These are phyloP conservation scores for Liquidambar formosana DNA, from an alignment of 164 flowering plant genomes.

Conservation along the genomic window DNA sequence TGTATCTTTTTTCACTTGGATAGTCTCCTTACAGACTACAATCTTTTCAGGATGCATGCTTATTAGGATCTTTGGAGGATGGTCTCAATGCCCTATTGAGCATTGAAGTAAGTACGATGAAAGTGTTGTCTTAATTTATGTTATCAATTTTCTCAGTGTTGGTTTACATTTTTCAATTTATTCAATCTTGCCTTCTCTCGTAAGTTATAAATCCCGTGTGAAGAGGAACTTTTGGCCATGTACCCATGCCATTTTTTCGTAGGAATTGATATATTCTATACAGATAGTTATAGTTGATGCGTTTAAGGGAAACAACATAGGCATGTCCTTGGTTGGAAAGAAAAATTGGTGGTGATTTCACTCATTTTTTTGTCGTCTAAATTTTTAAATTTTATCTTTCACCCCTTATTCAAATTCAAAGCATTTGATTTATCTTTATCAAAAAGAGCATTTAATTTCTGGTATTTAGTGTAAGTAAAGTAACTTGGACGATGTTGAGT, in stretches of 20 bases:
- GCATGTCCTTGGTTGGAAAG: background rate
- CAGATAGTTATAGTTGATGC: background rate
- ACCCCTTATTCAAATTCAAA: too few relatives aligned
- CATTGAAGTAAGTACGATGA: constrained; percentile 72
- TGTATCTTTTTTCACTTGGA: background rate
- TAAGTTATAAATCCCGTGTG: background rate
- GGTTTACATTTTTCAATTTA: background rate
- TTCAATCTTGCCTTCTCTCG: too few relatives aligned
- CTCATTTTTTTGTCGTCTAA: too few relatives aligned
- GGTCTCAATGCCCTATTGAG: constrained; percentile 86
- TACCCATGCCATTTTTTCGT: background rate
- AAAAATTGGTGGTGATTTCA: too few relatives aligned
- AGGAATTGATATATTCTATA: background rate
- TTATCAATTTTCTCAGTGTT: too few relatives aligned
- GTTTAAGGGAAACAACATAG: background rate
- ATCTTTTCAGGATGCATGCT: constrained; percentile 60
- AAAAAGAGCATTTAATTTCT: too few relatives aligned
- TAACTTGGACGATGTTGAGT: too few relatives aligned
- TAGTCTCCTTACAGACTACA: background rate
- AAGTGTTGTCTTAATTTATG: background rate
- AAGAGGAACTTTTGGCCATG: background rate
- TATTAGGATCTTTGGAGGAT: constrained; percentile 76
- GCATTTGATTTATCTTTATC: too few relatives aligned
- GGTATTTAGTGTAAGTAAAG: too few relatives aligned
- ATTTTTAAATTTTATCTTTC: too few relatives aligned